Evolutionary conservation across 140 eudicot genomes (phyloP), one percentile per base, ranked within the genome.

Genomic region (Senecio squalidus): DNA sequence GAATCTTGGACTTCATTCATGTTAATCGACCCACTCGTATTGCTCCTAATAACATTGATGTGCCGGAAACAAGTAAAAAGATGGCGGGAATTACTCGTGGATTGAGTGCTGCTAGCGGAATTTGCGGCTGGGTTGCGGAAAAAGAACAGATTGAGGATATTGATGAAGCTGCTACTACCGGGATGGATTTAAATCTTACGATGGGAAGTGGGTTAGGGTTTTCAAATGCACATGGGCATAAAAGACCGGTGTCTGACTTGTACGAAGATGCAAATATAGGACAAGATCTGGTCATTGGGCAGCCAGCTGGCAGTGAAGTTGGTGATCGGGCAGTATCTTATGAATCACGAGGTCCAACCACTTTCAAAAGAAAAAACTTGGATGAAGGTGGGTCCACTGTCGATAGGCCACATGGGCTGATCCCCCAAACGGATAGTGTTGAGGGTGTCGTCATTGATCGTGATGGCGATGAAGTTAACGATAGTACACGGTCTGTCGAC

Each of bases 321-420:
- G 98, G 96, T 50, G 96, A 84, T 69, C 96, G 84, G 61, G 98
- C 96, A 52, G 86, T 85, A 26, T 91, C 98, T 5, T 86, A 74
- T 65, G 97, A 86, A 62, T 91, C 98, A 17, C 88, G 86, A 36
- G 98, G 98, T 22, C 98, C 96, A 17, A 91, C 84, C 65, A 74
- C 92, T 25, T 85, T 83, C 22, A 92, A 84, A 49, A 48, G 96
- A 52, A 73, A n/a, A n/a, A n/a, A 85, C 56, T 48, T 92, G 64
- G 96, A 92, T 27, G 99, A 92, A 68, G 98, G 95, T 56, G 95
- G 93, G 55, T 82, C 93, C 66, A 84, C 98, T 21, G 98, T 87
- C 29, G 98, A 87, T 68, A 70, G 88, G 60, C 73, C 78, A 64
- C 78, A 59, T 47, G 94, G 68, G 61, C 28, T 51, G 64, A 55